A percentile compares a stretch with the other conserved stretches of the same genome.
Conservation (phyloP, 768 basidiomycete genomes). For the Candolleomyces efflorescens region DNA sequence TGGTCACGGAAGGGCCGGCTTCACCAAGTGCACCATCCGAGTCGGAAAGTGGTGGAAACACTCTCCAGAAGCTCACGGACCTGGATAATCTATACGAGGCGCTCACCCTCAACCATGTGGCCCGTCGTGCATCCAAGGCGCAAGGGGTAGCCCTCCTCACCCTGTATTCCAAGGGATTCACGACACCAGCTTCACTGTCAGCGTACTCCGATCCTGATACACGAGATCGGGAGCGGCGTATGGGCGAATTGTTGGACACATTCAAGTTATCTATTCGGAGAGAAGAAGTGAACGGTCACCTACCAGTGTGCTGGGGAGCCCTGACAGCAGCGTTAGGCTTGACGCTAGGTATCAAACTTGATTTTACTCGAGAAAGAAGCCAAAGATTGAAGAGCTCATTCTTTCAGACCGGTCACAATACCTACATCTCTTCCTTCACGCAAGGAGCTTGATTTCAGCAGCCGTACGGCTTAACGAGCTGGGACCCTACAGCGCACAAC, state of each 20-base stretch:
- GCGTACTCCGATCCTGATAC: conserved; percentile 16
- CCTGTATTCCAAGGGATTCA: conserved; percentile 79
- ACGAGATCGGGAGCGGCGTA: conserved; percentile 9
- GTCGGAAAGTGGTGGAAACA: conserved; percentile 14
- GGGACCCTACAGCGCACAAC: conserved; percentile 92
- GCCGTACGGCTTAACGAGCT: conserved; percentile 88
- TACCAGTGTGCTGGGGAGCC: conserved; percentile 89
- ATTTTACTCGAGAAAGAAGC: background rate
- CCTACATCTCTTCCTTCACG: conserved; percentile 91
- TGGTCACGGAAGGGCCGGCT: conserved; percentile 19
- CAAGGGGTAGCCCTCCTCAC: conserved; percentile 94
- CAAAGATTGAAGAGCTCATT: background rate
- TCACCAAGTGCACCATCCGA: conserved; percentile 2
- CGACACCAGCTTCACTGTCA: conserved; percentile 41
- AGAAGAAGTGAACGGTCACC: conserved; percentile 71
- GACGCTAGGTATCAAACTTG: conserved; percentile 49
- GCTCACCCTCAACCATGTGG: conserved; percentile 88
- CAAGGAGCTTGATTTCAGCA: conserved; percentile 84
- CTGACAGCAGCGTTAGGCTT: conserved; percentile 75
- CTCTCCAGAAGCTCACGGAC: conserved; percentile 40
- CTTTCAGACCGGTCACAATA: conserved; percentile 72
- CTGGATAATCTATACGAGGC: conserved; percentile 79
- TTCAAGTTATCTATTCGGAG: conserved; percentile 67
- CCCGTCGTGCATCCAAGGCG: conserved; percentile 79
- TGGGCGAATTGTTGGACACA: conserved; percentile 49